phyloP scores from a whole-genome alignment of 352 stramenopile species.

The Phytopythium delawarense region DNA sequence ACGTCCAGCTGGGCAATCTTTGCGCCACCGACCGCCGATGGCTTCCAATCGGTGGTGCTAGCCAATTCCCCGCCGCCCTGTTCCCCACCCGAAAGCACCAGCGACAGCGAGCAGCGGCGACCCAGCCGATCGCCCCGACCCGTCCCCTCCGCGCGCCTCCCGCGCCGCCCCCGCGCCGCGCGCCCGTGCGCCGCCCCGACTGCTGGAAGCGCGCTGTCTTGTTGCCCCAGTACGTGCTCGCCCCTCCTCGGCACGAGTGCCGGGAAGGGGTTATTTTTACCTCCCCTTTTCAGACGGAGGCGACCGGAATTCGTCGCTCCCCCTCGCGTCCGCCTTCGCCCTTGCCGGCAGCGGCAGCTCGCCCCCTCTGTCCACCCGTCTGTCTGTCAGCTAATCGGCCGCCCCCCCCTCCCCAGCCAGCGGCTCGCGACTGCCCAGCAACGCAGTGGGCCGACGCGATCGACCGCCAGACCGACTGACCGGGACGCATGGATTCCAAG shows the following conservation, averaged over 20 bases:
- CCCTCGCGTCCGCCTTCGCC: neutral
- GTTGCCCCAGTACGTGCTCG: neutral
- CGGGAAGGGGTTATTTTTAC: constrained; percentile 7
- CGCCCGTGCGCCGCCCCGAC: neutral
- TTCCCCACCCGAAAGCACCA: neutral
- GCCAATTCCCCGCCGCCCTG: constrained; percentile 2
- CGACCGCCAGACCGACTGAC: neutral
- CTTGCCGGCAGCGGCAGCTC: neutral
- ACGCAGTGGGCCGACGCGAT: too few species aligned
- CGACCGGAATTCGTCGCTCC: neutral
- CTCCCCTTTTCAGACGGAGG: neutral
- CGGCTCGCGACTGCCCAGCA: neutral
- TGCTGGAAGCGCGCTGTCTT: neutral
- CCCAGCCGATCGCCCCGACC: neutral
- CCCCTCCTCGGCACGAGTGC: neutral
- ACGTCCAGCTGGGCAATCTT: neutral
- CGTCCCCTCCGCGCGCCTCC: neutral
- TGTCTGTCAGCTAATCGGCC: neutral
- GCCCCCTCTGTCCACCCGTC: neutral
- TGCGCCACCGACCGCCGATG: neutral
- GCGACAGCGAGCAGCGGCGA: neutral
- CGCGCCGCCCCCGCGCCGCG: neutral
- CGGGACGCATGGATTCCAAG: constrained; percentile 38
- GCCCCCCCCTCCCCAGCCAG: neutral
- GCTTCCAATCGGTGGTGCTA: neutral